Percentiles rank a stretch among this genome's conserved stretches.
Conservation (phyloP, 768 basidiomycete genomes). For the Pulveroboletus ravenelii region DNA sequence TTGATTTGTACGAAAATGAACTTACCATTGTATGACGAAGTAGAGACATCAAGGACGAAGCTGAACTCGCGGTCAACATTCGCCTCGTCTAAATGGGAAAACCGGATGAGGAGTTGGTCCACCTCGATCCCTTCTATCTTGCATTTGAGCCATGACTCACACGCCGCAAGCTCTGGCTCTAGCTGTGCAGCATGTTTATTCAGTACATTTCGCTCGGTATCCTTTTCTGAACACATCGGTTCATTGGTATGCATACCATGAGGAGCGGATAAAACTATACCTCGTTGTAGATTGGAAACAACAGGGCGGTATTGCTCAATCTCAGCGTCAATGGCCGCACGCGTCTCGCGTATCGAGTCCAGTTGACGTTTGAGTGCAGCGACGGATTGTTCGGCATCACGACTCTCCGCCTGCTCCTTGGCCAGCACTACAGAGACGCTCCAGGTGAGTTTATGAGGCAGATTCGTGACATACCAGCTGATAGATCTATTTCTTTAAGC, state of each 20-base stretch:
- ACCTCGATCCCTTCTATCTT: conserved; percentile 74
- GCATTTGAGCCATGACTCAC: conserved; percentile 56
- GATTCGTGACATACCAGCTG: conserved; percentile 52
- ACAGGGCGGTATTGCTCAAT: conserved; percentile 67
- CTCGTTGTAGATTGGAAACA: conserved; percentile 60
- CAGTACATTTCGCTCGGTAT: conserved; percentile 57
- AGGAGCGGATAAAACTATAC: conserved; percentile 33
- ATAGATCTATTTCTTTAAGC: conserved; percentile 71
- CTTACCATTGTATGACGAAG: conserved; percentile 61
- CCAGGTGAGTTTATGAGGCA: not conserved
- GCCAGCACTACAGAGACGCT: conserved; percentile 45
- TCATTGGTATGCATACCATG: not conserved
- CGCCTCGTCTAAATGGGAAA: conserved; percentile 56
- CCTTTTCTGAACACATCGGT: conserved; percentile 47
- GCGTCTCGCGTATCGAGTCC: conserved; percentile 55
- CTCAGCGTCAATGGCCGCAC: conserved; percentile 55
- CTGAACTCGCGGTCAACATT: conserved; percentile 62
- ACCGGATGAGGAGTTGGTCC: conserved; percentile 70
- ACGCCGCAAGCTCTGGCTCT: conserved; percentile 50
- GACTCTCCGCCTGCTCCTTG: conserved; percentile 66
- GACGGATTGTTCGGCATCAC: conserved; percentile 61
- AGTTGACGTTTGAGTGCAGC: conserved; percentile 64
- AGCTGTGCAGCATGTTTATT: conserved; percentile 47
- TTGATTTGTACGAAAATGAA: not conserved
- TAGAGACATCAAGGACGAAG: conserved; percentile 71